phyloP scores from a whole-genome alignment of 495 filamentous ascomycete species.

The Xylaria grammica region DNA sequence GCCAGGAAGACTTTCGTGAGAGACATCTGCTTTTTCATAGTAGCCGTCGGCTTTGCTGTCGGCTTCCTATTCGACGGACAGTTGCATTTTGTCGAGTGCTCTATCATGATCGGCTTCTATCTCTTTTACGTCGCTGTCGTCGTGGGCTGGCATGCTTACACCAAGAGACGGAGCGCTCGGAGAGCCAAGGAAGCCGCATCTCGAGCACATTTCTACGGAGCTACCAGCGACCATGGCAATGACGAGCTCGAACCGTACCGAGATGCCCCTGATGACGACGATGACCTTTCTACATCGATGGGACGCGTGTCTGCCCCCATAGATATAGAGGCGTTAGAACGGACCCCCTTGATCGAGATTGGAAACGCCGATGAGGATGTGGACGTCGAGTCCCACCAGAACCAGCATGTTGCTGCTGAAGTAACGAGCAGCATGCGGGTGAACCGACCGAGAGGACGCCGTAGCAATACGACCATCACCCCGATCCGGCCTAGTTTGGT shows the following conservation, averaged over 20 bases:
- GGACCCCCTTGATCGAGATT: slow-evolving; percentile 55
- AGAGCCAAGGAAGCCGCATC: slow-evolving; percentile 70
- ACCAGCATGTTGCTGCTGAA: slow-evolving; percentile 75
- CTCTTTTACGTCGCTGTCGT: slow-evolving; percentile 88
- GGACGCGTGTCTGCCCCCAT: slow-evolving; percentile 58
- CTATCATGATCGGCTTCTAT: slow-evolving; percentile 90
- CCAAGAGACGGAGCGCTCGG: slow-evolving; percentile 62
- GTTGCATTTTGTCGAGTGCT: slow-evolving; percentile 86
- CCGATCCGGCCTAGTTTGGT: slow-evolving; percentile 92
- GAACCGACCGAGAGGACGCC: slow-evolving; percentile 67
- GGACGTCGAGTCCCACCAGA: slow-evolving; percentile 74
- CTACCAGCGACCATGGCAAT: slow-evolving; percentile 44
- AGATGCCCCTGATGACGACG: slow-evolving; percentile 76
- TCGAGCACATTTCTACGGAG: slow-evolving; percentile 72
- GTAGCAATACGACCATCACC: slow-evolving; percentile 73
- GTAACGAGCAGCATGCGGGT: slow-evolving; percentile 94
- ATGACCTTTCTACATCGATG: slow-evolving; percentile 61
- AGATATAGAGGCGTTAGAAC: slow-evolving; percentile 77
- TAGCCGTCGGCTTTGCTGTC: slow-evolving; percentile 87
- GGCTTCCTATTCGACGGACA: slow-evolving; percentile 83
- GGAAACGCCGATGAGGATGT: slow-evolving; percentile 64
- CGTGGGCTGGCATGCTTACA: slow-evolving; percentile 90
- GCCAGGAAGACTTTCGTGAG: slow-evolving; percentile 86
- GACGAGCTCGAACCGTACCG: slow-evolving; percentile 70
- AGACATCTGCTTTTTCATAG: slow-evolving; percentile 92